Base-by-base conservation (phyloP, 2,329 filamentous ascomycete genomes). In the Botryotinia convoluta region DNA sequence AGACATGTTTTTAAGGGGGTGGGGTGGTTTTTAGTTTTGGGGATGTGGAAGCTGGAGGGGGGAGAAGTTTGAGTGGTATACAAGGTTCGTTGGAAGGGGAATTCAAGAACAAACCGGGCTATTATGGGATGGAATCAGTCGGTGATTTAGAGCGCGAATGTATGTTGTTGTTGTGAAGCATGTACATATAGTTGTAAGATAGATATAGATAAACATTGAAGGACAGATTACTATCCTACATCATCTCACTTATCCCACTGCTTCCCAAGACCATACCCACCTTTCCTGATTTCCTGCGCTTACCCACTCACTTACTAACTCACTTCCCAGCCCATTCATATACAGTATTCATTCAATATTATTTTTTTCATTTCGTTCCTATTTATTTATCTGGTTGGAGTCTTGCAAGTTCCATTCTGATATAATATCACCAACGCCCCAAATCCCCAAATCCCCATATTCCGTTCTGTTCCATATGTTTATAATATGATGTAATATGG, bases 1-100 rank as follows among this genome's bases (percentile, higher is more conserved):
- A 82, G 75, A 45, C 29, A n/a, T 26, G 4, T 18, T n/a, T 32
- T 14, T 12, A n/a, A 29, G 29, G n/a, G 29, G 39, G 6, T 14
- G 16, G 3, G 3, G 18, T 6, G 26, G 20, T 18, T 22, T 39
- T 29, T 22, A 20, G 16, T 16, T 35, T 18, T 35, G 51, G 8
- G 18, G 14, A 7, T 5, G 16, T 59, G 12, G 22, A n/a, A 4
- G 35, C n/a, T 44, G n/a, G 6, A 18, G 51, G 51, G 14, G 22
- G 20, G n/a, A 57, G 14, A 29, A 57, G 51, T 16, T 29, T n/a
- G 48, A 54, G 12, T 6, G 3, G 5, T n/a, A 3, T 7, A 14
- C 4, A 1, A 54, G 48, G 5, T 16, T n/a, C 48, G 26, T n/a
- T 54, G 26, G 26, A 3, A n/a, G 48, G 6, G 26, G 12, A 2